Conservation (phyloP, 805 yeast genomes). For the Clavispora asparagi region DNA sequence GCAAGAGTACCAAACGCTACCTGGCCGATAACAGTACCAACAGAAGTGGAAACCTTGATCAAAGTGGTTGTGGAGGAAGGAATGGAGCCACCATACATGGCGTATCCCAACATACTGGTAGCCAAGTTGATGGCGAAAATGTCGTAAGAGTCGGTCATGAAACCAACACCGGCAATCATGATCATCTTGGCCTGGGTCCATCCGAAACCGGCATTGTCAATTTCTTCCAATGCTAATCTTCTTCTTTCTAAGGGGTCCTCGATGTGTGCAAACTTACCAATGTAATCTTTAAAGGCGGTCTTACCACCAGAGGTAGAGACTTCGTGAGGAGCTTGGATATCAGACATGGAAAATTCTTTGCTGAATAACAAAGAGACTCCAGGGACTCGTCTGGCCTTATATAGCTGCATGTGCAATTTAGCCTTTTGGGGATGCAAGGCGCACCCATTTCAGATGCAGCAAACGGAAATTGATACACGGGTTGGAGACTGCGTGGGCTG, state of each 20-base stretch:
- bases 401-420: not conserved
- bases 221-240: slow-evolving; percentile 77
- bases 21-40: slow-evolving; percentile 92
- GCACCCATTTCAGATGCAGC: not conserved
- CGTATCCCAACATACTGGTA: slow-evolving; percentile 71
- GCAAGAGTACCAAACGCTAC: slow-evolving; percentile 78
- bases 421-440: not conserved
- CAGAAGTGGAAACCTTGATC: slow-evolving; percentile 84
- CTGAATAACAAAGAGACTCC: not conserved
- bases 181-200: slow-evolving; percentile 83
- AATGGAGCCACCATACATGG: slow-evolving; percentile 59
- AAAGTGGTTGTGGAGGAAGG: slow-evolving; percentile 74
- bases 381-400: not conserved
- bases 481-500: not conserved
- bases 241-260: slow-evolving; percentile 85
- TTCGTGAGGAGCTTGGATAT: slow-evolving; percentile 17
- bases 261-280: slow-evolving; percentile 74
- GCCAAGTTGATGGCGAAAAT: slow-evolving; percentile 86
- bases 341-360: slow-evolving; percentile 16
- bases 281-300: slow-evolving; percentile 78
- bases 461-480: not conserved
- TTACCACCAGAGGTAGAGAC: slow-evolving; percentile 57
- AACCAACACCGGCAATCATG: slow-evolving; percentile 86
- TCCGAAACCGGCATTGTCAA: slow-evolving; percentile 73
- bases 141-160: slow-evolving; percentile 89